Conservation (phyloP, 2,329 filamentous ascomycete genomes). For the Cercospora beticola region DNA sequence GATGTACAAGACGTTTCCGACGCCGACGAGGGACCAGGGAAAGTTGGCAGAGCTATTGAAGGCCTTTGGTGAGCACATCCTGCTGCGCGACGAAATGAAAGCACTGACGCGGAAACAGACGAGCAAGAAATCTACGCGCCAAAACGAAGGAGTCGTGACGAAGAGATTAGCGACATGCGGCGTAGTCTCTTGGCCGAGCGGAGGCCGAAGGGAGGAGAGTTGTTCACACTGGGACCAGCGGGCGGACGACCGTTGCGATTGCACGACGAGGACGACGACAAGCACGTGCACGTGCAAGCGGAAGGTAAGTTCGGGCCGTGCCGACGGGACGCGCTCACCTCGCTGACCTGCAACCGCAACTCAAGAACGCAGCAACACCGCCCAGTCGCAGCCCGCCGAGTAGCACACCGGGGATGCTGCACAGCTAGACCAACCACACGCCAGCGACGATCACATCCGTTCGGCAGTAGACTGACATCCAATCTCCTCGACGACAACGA, state of each 20-base stretch:
- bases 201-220: not conserved
- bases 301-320: not conserved
- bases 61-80: conserved; percentile 7
- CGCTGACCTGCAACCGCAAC: not conserved
- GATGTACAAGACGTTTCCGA: conserved; percentile 4
- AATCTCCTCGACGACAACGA: not conserved
- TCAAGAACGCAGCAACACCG: not conserved
- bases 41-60: conserved; percentile 12
- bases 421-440: not conserved
- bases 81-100: not conserved
- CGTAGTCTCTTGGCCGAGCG: not conserved
- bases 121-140: not conserved
- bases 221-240: not conserved
- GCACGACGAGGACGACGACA: not conserved
- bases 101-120: conserved; percentile 4
- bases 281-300: not conserved
- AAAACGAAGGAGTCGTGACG: not conserved
- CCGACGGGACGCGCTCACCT: not conserved
- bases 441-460: not conserved
- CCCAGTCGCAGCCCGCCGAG: not conserved
- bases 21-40: conserved; percentile 12
- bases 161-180: conserved; percentile 3
- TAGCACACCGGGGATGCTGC: not conserved
- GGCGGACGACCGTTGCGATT: not conserved
- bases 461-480: not conserved